Evolutionary conservation across 371 early-diverging fungal species (phyloP), one percentile per base, ranked within the genome.

Genomic region (Mortierella sp.): DNA sequence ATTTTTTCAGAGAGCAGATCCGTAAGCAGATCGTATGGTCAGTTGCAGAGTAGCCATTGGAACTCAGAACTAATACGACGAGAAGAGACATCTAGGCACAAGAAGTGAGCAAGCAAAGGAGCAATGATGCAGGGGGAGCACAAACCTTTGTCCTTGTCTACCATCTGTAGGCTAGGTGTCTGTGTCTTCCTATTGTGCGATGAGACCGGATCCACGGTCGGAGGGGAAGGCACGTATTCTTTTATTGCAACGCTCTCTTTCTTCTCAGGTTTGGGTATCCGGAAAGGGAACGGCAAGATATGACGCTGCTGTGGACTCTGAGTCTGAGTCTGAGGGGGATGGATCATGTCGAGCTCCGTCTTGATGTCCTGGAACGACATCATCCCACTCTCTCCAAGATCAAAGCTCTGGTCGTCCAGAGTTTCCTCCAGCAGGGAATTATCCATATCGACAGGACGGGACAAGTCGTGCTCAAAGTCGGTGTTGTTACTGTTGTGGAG

Each of bases 321-420:
- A 24, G 70, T 64, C 44, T 34, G 41, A n/a, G 55, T 34, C 7
- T 63, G 72, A 24, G 70, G 44, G 14, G 71, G 45, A 8, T 64
- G 74, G 64, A 81, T 68, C 71, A 71, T 53, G 40, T 83, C 79
- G 45, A 83, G 79, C 63, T 83, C 83, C 3, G 63, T 64, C 29
- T 72, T 78, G 67, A 83, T 78, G 31, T 83, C 83, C 64, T 83
- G 83, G 44, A 83, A 83, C n/a, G 83, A 83, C 83, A 82, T 82
- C 83, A 83, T 76, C 19, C 73, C 76, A 48, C 83, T 83, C 50
- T 78, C 83, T 0, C 71, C 72, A 45, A 82, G 37, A 52, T 82
- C 83, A 34, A 78, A 83, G 64, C 83, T 78, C 63, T 79, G 79
- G 63, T 83, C 83, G 40, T 52, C 66, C n/a, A n/a, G n/a, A n/a